Evolutionary conservation across 2,329 filamentous ascomycete genomes (phyloP).

Genomic region (Trichoderma polysporum): DNA sequence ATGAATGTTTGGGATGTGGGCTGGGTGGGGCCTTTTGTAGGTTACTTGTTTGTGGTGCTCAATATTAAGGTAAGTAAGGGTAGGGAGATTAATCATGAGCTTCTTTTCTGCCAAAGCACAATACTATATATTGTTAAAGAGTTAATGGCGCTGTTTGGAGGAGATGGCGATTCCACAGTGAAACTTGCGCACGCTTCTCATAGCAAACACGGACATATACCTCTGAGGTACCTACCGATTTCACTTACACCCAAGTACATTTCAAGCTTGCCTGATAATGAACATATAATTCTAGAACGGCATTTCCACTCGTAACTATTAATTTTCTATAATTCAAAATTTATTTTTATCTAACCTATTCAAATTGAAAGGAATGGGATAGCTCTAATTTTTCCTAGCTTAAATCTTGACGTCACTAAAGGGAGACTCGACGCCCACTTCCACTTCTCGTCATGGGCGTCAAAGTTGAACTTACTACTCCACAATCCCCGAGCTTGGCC

Average conservation of each 20-base stretch:
- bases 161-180: neutral
- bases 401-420: slow-evolving; percentile 1
- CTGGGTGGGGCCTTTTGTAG: neutral
- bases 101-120: neutral
- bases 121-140: neutral
- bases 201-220: neutral
- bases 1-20: neutral
- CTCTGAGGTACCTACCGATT: neutral
- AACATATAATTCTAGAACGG: neutral
- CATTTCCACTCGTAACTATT: neutral
- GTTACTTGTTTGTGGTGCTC: too few relatives aligned
- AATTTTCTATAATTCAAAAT: neutral
- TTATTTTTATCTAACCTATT: neutral
- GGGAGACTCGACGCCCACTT: neutral
- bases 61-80: neutral
- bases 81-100: neutral
- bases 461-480: neutral
- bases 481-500: slow-evolving; percentile 13
- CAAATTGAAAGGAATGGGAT: neutral
- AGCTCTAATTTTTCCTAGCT: neutral
- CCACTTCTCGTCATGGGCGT: slow-evolving; percentile 9
- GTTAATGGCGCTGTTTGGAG: neutral
- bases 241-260: neutral
- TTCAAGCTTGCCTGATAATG: too few relatives aligned
- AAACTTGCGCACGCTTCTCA: neutral